Evolutionary conservation across 2,329 filamentous ascomycete genomes (phyloP).

Genomic region (Paraconiothyrium brasiliense): DNA sequence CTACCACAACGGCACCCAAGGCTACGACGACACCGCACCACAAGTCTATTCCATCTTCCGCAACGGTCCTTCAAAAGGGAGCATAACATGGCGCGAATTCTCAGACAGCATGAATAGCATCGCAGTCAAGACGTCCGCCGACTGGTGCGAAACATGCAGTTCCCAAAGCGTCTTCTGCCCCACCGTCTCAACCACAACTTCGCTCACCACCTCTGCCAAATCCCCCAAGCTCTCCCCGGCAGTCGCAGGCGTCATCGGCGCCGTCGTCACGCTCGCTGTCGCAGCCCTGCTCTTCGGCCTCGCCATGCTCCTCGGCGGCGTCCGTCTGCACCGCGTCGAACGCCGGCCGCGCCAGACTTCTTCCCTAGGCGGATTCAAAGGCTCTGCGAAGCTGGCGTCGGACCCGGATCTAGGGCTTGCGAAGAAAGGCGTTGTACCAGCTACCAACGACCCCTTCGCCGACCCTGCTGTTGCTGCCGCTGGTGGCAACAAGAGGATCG

Average conservation of each 20-base stretch:
- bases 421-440: conserved; percentile 52
- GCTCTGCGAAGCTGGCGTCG: conserved; percentile 62
- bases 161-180: conserved; percentile 61
- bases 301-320: conserved; percentile 56
- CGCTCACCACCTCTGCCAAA: conserved; percentile 4
- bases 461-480: neutral
- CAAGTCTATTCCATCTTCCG: conserved; percentile 62
- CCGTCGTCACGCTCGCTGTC: conserved; percentile 60
- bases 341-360: neutral
- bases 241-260: conserved; percentile 66
- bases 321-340: conserved; percentile 56
- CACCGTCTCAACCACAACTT: conserved; percentile 46
- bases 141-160: conserved; percentile 64
- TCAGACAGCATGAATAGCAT: conserved; percentile 55
- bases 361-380: conserved; percentile 64
- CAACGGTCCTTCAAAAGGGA: conserved; percentile 54
- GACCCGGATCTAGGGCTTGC: conserved; percentile 63
- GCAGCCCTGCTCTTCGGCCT: conserved; percentile 53
- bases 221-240: conserved; percentile 49
- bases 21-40: conserved; percentile 48
- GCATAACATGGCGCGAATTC: conserved; percentile 63
- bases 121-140: conserved; percentile 53
- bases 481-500: conserved; percentile 33
- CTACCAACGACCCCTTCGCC: conserved; percentile 21
- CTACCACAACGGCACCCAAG: conserved; percentile 65